These are phyloP conservation scores for Tillandsia leiboldiana DNA, from an alignment of 176 grass and related monocot species.

Conservation along the genomic window DNA sequence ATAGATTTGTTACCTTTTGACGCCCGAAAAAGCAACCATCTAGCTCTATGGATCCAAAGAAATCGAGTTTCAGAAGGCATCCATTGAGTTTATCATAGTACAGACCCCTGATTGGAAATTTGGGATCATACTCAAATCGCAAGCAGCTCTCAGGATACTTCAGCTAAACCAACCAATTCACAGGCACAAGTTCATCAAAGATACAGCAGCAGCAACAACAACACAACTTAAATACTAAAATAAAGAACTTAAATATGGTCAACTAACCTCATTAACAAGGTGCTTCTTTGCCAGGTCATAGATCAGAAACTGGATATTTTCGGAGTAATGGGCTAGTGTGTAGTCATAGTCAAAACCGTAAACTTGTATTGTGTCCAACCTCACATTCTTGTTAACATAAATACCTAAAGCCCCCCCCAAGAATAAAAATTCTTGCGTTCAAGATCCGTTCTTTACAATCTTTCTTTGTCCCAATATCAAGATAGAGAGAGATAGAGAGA, in stretches of 20 bases:
- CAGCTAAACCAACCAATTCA: slow-evolving; percentile 30
- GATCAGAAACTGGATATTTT: slow-evolving; percentile 67
- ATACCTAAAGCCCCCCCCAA: slow-evolving; percentile 40
- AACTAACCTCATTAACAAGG: slow-evolving; percentile 73
- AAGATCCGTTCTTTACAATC: not conserved
- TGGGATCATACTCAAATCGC: slow-evolving; percentile 67
- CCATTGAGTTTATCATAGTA: slow-evolving; percentile 87
- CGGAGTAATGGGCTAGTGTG: slow-evolving; percentile 80
- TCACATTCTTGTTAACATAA: slow-evolving; percentile 84
- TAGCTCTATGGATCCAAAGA: slow-evolving; percentile 90
- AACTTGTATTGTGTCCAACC: slow-evolving; percentile 72
- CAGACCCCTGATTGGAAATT: slow-evolving; percentile 86
- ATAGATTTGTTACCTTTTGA: slow-evolving; percentile 36
- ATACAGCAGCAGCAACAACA: not conserved
- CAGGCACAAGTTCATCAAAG: not conserved
- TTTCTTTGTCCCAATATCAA: not conserved
- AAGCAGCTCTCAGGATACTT: slow-evolving; percentile 93
- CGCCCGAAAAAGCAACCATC: slow-evolving; percentile 93
- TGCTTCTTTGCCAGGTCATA: slow-evolving; percentile 94
- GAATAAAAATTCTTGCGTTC: not conserved
- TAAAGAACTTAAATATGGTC: not conserved
- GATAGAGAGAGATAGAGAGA: not conserved
- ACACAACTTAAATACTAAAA: not conserved
- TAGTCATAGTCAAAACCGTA: slow-evolving; percentile 99
- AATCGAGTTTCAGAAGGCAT: slow-evolving; percentile 91